Percentiles rank a stretch among this genome's conserved stretches.
Conservation (phyloP, 352 stramenopile genomes). For the Globisporangium nagaii region DNA sequence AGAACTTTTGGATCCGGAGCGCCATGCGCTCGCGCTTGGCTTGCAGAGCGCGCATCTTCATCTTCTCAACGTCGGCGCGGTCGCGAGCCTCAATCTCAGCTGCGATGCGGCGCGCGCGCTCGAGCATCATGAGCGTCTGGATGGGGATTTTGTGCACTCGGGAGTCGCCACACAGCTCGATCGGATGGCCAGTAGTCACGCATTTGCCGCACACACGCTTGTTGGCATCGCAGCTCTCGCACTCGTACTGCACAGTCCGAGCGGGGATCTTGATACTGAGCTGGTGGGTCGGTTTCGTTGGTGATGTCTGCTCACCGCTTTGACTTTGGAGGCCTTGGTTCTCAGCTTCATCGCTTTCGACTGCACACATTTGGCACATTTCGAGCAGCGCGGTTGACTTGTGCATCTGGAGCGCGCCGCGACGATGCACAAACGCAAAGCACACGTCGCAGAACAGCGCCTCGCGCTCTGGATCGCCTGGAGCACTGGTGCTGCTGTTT, state of each 20-base stretch:
- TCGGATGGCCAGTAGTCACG: slow-evolving; percentile 29
- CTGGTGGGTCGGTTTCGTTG: background rate
- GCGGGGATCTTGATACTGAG: background rate
- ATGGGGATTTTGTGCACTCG: slow-evolving; percentile 24
- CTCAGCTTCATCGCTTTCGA: background rate
- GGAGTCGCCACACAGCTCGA: slow-evolving; percentile 33
- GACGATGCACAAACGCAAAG: slow-evolving; percentile 49
- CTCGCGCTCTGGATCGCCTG: slow-evolving; percentile 15
- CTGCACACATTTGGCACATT: slow-evolving; percentile 30
- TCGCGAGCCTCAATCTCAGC: slow-evolving; percentile 39
- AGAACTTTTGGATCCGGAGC: slow-evolving; percentile 51
- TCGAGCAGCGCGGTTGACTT: slow-evolving; percentile 34
- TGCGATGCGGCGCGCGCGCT: slow-evolving; percentile 23
- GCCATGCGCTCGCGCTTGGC: slow-evolving; percentile 22
- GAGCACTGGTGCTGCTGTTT: background rate
- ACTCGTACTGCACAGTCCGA: slow-evolving; percentile 47
- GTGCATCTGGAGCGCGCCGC: slow-evolving; percentile 37
- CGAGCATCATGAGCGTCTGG: slow-evolving; percentile 35
- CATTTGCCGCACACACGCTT: slow-evolving; percentile 39
- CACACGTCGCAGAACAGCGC: slow-evolving; percentile 60
- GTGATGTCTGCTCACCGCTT: background rate
- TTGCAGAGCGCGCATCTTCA: slow-evolving; percentile 19
- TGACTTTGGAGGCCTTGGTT: background rate
- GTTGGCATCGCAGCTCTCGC: slow-evolving; percentile 18
- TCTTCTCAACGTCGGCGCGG: slow-evolving; percentile 39